Conservation (phyloP, 139 green algal genomes). For the Ulvella scutata region DNA sequence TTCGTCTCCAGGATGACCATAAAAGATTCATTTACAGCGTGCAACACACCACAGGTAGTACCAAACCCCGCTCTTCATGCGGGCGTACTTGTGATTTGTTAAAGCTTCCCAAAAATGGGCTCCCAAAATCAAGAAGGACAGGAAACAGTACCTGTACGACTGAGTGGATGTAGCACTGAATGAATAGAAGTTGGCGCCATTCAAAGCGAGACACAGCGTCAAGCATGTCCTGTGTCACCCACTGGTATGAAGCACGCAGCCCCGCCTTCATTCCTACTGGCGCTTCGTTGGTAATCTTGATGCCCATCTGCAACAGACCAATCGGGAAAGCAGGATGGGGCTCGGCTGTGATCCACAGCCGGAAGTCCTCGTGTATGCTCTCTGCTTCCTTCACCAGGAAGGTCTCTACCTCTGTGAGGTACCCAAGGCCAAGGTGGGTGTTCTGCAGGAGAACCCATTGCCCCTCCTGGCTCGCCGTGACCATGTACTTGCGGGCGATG, state of each 20-base stretch:
- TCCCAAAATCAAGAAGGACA: no score
- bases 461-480: constrained; percentile 60
- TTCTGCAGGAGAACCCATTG: constrained; percentile 96
- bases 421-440: constrained; percentile 79
- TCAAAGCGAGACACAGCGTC: constrained; percentile 59
- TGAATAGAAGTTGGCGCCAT: constrained; percentile 85
- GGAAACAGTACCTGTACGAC: no score
- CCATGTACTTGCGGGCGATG: constrained; percentile 80
- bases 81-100: no score
- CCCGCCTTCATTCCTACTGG: constrained; percentile 83
- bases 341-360: constrained; percentile 89
- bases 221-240: constrained; percentile 71
- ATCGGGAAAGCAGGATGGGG: constrained; percentile 84
- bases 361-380: constrained; percentile 54
- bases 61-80: no score
- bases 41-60: no score
- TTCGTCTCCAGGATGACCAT: no score
- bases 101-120: no score
- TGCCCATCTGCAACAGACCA: constrained; percentile 79
- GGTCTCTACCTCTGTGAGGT: constrained; percentile 83
- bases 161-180: constrained; percentile 83
- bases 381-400: constrained; percentile 42
- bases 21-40: no score
- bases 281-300: constrained; percentile 87
- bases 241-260: constrained; percentile 66